Evolutionary conservation across 805 yeast species (phyloP).

Genomic region (Pachysolen tannophilus): DNA sequence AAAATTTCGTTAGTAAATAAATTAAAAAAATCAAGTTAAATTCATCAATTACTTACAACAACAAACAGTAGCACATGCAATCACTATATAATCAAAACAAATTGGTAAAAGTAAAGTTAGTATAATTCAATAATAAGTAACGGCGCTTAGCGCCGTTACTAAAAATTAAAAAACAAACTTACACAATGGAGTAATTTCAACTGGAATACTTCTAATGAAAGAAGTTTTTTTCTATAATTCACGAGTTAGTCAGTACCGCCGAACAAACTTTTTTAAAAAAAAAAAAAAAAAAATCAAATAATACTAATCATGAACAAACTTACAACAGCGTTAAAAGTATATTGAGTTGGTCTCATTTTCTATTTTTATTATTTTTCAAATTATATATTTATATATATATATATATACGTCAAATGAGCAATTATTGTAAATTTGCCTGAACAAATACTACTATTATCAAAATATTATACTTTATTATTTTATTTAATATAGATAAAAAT

Average conservation of each 20-base stretch:
- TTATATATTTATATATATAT: no score
- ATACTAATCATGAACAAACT: conserved; percentile 15
- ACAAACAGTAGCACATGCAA: conserved; percentile 47
- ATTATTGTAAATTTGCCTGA: no score
- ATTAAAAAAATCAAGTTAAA: no score
- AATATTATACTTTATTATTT: no score
- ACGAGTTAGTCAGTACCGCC: no score
- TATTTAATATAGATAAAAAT: no score
- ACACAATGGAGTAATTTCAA: conserved; percentile 49
- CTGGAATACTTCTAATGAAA: conserved; percentile 30
- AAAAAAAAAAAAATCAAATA: conserved; percentile 5
- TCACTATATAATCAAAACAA: conserved; percentile 14
- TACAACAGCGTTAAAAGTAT: conserved; percentile 38
- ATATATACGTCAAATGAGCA: no score
- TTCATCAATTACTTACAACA: conserved; percentile 13
- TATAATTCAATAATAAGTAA: background rate
- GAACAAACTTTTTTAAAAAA: background rate
- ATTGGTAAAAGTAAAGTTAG: background rate
- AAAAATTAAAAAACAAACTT: no score
- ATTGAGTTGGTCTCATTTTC: conserved; percentile 42
- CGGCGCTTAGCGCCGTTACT: background rate
- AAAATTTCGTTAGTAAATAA: background rate
- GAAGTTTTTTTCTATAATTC: conserved; percentile 12
- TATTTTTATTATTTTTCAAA: no score
- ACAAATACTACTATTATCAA: no score